phyloP scores from a whole-genome alignment of 805 yeast species.

The Soucietia sequanensis region DNA sequence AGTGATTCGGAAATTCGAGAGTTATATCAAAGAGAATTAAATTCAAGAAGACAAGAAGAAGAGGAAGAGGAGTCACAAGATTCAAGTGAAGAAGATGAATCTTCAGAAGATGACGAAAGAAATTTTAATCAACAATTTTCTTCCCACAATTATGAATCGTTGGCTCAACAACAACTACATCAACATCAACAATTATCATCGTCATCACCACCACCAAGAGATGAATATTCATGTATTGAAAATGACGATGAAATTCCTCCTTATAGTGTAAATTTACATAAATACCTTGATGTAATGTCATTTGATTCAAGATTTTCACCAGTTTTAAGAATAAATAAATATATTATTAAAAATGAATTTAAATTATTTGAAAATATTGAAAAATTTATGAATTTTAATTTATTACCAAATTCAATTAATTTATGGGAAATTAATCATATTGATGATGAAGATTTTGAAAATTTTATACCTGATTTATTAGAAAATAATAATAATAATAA shows the following conservation, averaged over 20 bases:
- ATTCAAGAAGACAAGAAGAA: no score
- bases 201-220: constrained; percentile 5
- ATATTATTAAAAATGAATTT: constrained; percentile 12
- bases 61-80: no score
- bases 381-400: constrained; percentile 16
- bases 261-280: constrained; percentile 21
- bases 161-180: background rate
- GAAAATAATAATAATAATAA: constrained; percentile 1
- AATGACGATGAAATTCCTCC: constrained; percentile 21
- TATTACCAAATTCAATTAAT: constrained; percentile 19
- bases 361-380: constrained; percentile 10
- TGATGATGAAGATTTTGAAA: constrained; percentile 24
- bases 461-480: constrained; percentile 18
- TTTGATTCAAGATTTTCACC: constrained; percentile 28
- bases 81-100: no score
- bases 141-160: no score
- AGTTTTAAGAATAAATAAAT: constrained; percentile 20
- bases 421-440: constrained; percentile 21
- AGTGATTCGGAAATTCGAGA: background rate
- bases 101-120: no score
- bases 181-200: constrained; percentile 1
- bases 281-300: constrained; percentile 22
- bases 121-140: no score
- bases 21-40: background rate
- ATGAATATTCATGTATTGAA: constrained; percentile 7